A percentile compares a stretch with the other conserved stretches of the same genome.
Evolutionary conservation across 2,329 filamentous ascomycete species (phyloP).

Genomic region (Trichoderma endophyticum): DNA sequence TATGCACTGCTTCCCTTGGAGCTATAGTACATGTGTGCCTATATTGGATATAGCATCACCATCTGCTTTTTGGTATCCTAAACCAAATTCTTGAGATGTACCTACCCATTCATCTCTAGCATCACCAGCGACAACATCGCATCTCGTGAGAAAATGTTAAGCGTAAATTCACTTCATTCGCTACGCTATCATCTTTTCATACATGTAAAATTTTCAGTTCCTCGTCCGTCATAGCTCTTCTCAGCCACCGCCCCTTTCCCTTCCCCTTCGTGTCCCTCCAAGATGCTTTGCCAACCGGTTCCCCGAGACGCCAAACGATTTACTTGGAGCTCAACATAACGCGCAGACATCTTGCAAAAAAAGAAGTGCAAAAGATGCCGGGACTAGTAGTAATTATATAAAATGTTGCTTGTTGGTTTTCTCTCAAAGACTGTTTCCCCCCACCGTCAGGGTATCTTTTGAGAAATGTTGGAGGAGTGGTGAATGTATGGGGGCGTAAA

Average conservation of each 20-base stretch:
- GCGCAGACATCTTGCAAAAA: slow-evolving; percentile 8
- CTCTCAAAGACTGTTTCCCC: slow-evolving; percentile 17
- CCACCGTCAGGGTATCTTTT: slow-evolving; percentile 15
- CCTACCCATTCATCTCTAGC: background rate
- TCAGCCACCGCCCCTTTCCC: background rate
- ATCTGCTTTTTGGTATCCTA: background rate
- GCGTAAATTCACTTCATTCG: slow-evolving; percentile 15
- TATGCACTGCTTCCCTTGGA: background rate
- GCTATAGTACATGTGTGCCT: background rate
- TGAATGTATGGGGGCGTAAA: slow-evolving; percentile 12
- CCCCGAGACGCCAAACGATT: slow-evolving; percentile 21
- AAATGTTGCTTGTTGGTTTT: slow-evolving; percentile 4
- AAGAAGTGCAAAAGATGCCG: background rate
- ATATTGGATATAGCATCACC: no score
- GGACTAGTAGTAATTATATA: slow-evolving; percentile 17
- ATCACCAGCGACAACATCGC: no score
- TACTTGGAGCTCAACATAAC: slow-evolving; percentile 14
- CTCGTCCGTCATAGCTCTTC: slow-evolving; percentile 16
- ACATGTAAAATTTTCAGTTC: slow-evolving; percentile 13
- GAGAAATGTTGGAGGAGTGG: slow-evolving; percentile 17
- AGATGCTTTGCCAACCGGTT: slow-evolving; percentile 18
- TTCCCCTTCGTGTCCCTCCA: background rate
- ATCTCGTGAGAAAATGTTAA: no score
- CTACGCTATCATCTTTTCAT: slow-evolving; percentile 19
- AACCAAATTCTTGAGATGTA: background rate